Evolutionary conservation across 768 basidiomycete species (phyloP), one percentile per base, ranked within the genome.

Genomic region (Neoboletus magnificus): DNA sequence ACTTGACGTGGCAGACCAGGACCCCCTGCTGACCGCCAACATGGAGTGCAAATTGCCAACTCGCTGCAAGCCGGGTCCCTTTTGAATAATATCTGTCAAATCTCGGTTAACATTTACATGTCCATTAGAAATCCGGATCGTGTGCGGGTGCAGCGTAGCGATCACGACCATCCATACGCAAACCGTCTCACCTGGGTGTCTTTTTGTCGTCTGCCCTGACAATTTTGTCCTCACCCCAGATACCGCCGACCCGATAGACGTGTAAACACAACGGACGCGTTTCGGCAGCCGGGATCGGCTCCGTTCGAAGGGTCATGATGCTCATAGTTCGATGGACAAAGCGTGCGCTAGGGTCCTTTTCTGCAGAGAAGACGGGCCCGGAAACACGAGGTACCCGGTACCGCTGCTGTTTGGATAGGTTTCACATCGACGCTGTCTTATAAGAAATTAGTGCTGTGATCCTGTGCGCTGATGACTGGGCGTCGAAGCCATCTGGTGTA

Each of bases 201-300:
- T 20, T 55, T 35, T 51, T 53, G 43, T 71, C 69, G 43, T 71
- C 69, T 6, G 46, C 67, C 43, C 53, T 62, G 56, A 71, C 41
- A 46, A 71, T 52, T 54, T 56, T 71, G 52, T 69, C 65, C 23
- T 73, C 66, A 20, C 64, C 50, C 57, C 68, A 67, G 15, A 71
- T 50, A 18, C 67, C 54, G 0, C 71, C 71, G 11, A 59, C 50
- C 1, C 67, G 63, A 49, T 71, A 71, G 47, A 71, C 54, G 37
- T 71, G 70, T 13, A 71, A 50, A 46, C 57, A 62, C 52, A 62
- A 23, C 5, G 65, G 56, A 25, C 13, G 46, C 9, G 52, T 25
- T 18, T 55, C 54, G 22, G 23, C 35, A 15, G 36, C 41, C 18
- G 16, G 20, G 25, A 55, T 47, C 30, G 4, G 46, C 48, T 22